phyloP scores from a whole-genome alignment of 2,329 filamentous ascomycete species.

The Trichoderma aggressivum region DNA sequence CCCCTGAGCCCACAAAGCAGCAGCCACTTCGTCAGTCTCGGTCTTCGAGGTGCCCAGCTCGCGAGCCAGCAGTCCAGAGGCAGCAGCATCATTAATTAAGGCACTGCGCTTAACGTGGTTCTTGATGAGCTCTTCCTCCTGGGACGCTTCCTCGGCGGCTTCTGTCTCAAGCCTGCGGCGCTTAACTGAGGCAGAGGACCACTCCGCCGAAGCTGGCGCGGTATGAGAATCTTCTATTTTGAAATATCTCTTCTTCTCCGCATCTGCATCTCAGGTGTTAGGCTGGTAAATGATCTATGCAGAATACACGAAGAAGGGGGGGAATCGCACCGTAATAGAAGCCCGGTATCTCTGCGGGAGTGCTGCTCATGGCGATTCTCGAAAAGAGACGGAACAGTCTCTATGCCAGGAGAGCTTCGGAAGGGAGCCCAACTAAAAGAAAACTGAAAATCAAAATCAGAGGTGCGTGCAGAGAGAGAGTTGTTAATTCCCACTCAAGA shows the following conservation, averaged over 20 bases:
- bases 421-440: not conserved
- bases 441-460: not conserved
- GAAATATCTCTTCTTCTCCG: constrained; percentile 63
- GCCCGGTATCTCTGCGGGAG: constrained; percentile 44
- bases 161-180: constrained; percentile 48
- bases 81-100: constrained; percentile 35
- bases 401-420: not conserved
- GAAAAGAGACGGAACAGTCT: too few species aligned
- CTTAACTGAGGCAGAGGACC: constrained; percentile 58
- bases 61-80: constrained; percentile 27
- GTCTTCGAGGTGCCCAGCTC: constrained; percentile 25
- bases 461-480: not conserved
- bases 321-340: constrained; percentile 49
- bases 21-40: constrained; percentile 27
- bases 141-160: constrained; percentile 27
- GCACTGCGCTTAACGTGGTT: constrained; percentile 38
- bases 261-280: constrained; percentile 37
- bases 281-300: not conserved
- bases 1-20: constrained; percentile 39
- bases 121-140: constrained; percentile 32
- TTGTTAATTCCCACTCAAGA: not conserved
- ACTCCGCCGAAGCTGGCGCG: constrained; percentile 48
- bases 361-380: constrained; percentile 24
- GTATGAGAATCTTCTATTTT: constrained; percentile 58
- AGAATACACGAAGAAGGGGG: not conserved